Conservation (phyloP, 1,139 yeast genomes). For the Yamadazyma atmosphaerica region DNA sequence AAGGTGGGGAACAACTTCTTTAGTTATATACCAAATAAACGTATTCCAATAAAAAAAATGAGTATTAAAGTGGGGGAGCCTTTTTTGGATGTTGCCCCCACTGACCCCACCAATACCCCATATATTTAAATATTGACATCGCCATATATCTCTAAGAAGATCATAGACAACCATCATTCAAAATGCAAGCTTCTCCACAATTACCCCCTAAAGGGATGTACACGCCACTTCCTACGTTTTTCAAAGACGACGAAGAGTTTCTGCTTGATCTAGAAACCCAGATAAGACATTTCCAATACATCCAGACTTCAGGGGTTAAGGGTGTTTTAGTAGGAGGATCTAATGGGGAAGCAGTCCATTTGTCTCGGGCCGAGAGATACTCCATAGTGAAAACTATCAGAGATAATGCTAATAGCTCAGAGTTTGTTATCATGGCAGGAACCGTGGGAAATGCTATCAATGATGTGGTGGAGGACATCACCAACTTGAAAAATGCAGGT, state of each 20-base stretch:
- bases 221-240: slow-evolving; percentile 51
- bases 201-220: slow-evolving; percentile 33
- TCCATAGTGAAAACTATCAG: slow-evolving; percentile 18
- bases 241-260: slow-evolving; percentile 34
- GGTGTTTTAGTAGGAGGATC: slow-evolving; percentile 51
- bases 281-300: slow-evolving; percentile 36
- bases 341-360: slow-evolving; percentile 39
- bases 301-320: slow-evolving; percentile 38
- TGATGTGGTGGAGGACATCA: slow-evolving; percentile 13
- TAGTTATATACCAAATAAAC: too few species aligned
- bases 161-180: too few species aligned
- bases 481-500: slow-evolving; percentile 21
- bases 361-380: slow-evolving; percentile 31
- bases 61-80: not conserved
- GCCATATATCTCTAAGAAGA: too few species aligned
- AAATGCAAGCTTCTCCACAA: too few species aligned
- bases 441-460: slow-evolving; percentile 24
- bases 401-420: slow-evolving; percentile 16
- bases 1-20: slow-evolving; percentile 16
- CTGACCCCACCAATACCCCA: not conserved
- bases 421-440: slow-evolving; percentile 31
- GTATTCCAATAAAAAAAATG: too few species aligned
- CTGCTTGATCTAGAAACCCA: slow-evolving; percentile 44
- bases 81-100: not conserved
- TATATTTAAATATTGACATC: too few species aligned